A percentile compares a stretch with the other conserved stretches of the same genome.
These are phyloP conservation scores for Cyclotella cryptica DNA, from an alignment of 108 stramenopile species.

Conservation along the genomic window DNA sequence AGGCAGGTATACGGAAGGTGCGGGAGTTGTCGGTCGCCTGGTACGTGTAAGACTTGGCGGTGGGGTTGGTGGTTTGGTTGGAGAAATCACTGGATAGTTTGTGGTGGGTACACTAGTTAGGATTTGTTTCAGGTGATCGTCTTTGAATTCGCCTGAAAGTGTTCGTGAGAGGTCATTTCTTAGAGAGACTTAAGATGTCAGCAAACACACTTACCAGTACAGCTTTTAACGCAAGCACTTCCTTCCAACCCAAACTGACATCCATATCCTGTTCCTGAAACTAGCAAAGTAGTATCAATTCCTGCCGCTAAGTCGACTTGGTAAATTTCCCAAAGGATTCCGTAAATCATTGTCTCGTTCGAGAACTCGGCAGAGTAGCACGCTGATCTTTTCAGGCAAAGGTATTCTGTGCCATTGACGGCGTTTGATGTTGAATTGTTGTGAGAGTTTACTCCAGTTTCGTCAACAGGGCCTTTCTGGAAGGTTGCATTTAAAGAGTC, in stretches of 20 bases:
- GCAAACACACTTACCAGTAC: conserved; percentile 28
- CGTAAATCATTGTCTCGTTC: conserved; percentile 21
- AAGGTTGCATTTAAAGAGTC: conserved; percentile 18
- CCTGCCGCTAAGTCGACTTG: conserved; percentile 27
- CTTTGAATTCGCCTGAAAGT: conserved; percentile 21
- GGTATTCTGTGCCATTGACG: background rate
- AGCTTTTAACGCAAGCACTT: conserved; percentile 27
- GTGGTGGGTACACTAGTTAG: background rate
- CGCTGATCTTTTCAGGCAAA: conserved; percentile 30
- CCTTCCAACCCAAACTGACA: conserved; percentile 42
- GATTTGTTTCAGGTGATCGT: conserved; percentile 4
- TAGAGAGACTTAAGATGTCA: background rate
- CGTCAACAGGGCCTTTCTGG: conserved; percentile 5
- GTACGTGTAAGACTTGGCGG: conserved; percentile 10
- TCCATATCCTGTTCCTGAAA: conserved; percentile 21
- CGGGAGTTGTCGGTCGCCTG: conserved; percentile 20
- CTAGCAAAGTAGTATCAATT: conserved; percentile 21
- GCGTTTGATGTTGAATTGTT: conserved; percentile 3
- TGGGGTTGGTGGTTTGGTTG: conserved; percentile 24
- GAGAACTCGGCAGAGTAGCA: conserved; percentile 37
- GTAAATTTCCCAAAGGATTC: conserved; percentile 34
- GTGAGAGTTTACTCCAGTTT: background rate
- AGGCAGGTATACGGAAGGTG: conserved; percentile 13
- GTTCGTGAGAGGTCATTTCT: background rate
- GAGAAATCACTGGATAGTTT: background rate